Conservation (phyloP, 2,329 filamentous ascomycete species). For the Diaporthe ilicicola region DNA sequence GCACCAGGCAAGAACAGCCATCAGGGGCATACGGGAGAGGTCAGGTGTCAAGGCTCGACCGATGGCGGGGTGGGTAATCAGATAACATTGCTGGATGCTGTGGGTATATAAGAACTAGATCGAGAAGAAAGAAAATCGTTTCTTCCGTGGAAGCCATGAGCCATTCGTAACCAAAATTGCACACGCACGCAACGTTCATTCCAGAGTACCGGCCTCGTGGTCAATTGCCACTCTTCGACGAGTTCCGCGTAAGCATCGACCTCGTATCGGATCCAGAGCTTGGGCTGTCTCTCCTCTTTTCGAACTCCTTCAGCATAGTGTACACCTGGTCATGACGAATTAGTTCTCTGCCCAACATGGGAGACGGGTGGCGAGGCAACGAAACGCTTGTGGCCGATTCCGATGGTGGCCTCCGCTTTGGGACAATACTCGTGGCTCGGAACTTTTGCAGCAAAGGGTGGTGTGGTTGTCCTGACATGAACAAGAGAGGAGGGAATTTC, state of each 20-base stretch:
- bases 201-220: too few relatives aligned
- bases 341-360: not conserved
- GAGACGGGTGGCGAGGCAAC: not conserved
- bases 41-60: conserved; percentile 18
- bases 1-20: not conserved
- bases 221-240: not conserved
- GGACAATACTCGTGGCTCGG: not conserved
- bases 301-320: conserved; percentile 26
- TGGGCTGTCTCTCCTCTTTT: conserved; percentile 9
- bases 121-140: conserved; percentile 19
- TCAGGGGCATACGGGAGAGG: conserved; percentile 11
- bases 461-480: not conserved
- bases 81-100: not conserved
- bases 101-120: conserved; percentile 21
- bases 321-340: not conserved
- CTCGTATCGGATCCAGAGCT: not conserved
- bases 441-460: not conserved
- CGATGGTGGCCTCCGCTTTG: too few relatives aligned
- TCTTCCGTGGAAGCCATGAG: conserved; percentile 25
- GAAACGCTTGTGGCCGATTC: not conserved
- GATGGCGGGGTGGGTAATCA: conserved; percentile 17
- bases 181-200: not conserved
- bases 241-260: not conserved
- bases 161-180: conserved; percentile 14
- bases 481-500: not conserved